Conservation (phyloP, 1,284 basidiomycete genomes). For the Ustilago cynodontis region DNA sequence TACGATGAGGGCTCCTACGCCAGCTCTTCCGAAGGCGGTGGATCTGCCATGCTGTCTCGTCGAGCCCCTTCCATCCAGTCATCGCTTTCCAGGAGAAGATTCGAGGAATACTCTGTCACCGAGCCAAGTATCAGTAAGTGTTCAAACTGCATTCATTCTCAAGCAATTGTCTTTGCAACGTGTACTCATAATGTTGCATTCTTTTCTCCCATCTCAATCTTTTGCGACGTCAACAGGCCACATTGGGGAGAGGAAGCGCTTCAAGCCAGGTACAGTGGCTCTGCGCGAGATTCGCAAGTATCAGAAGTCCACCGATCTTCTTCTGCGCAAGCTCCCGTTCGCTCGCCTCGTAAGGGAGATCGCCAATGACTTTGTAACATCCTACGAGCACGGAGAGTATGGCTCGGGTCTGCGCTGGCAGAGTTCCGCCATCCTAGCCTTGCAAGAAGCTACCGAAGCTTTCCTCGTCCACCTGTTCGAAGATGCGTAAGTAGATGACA, state of each 20-base stretch:
- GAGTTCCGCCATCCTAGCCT: conserved; percentile 67
- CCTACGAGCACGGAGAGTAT: conserved; percentile 60
- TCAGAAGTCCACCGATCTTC: conserved; percentile 68
- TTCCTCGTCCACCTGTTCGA: conserved; percentile 69
- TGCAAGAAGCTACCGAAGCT: conserved; percentile 69
- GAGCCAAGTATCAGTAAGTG: conserved; percentile 50
- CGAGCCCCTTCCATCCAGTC: conserved; percentile 49
- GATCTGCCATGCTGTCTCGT: conserved; percentile 50
- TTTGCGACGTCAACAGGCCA: conserved; percentile 19
- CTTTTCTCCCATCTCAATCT: background rate
- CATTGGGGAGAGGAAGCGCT: conserved; percentile 50
- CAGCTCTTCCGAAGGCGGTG: conserved; percentile 52
- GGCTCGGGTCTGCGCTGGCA: conserved; percentile 68
- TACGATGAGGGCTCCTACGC: conserved; percentile 45
- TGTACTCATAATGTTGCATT: background rate
- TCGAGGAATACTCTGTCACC: conserved; percentile 45
- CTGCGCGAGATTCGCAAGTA: conserved; percentile 68
- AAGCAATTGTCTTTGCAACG: background rate
- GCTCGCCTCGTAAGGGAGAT: conserved; percentile 68
- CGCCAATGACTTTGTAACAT: conserved; percentile 67
- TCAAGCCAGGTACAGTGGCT: conserved; percentile 68
- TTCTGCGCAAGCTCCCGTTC: conserved; percentile 68
- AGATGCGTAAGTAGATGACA: conserved; percentile 63
- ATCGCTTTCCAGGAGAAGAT: conserved; percentile 31
- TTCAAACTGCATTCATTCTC: background rate